phyloP scores from a whole-genome alignment of 2,329 filamentous ascomycete genomes.

The Beauveria sp. region DNA sequence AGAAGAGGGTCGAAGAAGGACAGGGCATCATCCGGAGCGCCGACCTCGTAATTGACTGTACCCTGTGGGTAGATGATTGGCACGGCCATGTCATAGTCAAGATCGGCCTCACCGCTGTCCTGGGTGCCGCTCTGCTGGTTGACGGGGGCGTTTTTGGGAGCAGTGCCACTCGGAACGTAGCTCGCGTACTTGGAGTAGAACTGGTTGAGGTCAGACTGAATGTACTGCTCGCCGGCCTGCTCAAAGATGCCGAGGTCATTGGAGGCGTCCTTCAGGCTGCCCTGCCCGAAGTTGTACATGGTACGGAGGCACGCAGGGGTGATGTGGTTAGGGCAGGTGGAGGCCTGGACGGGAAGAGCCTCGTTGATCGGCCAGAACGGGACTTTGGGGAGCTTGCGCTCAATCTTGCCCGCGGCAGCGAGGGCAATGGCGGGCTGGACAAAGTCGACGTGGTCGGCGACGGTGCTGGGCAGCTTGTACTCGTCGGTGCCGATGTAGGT shows the following conservation, averaged over 20 bases:
- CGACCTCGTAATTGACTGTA: conserved; percentile 29
- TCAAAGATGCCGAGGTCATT: conserved; percentile 37
- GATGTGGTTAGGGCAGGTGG: background rate
- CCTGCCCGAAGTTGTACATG: conserved; percentile 40
- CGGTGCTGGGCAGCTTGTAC: conserved; percentile 31
- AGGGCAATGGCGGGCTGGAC: conserved; percentile 30
- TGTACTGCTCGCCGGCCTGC: conserved; percentile 31
- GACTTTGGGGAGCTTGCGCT: conserved; percentile 13
- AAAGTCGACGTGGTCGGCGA: conserved; percentile 31
- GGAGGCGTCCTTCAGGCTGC: conserved; percentile 26
- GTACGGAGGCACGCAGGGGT: background rate
- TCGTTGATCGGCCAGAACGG: background rate
- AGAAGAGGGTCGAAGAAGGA: conserved; percentile 38
- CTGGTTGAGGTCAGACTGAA: conserved; percentile 30
- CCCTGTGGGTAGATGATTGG: conserved; percentile 45
- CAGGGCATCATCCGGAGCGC: conserved; percentile 13
- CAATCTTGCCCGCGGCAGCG: background rate
- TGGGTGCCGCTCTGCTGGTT: conserved; percentile 16
- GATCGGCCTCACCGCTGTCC: conserved; percentile 34
- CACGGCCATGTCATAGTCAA: conserved; percentile 42
- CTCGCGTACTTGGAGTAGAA: conserved; percentile 28
- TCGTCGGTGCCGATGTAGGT: conserved; percentile 28
- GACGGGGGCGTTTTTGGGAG: conserved; percentile 25
- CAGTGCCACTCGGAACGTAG: conserved; percentile 29
- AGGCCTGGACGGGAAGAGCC: conserved; percentile 28